A percentile compares a stretch with the other conserved stretches of the same genome.
Evolutionary conservation across 2,329 filamentous ascomycete genomes (phyloP).

Genomic region (Stemphylium beticola): DNA sequence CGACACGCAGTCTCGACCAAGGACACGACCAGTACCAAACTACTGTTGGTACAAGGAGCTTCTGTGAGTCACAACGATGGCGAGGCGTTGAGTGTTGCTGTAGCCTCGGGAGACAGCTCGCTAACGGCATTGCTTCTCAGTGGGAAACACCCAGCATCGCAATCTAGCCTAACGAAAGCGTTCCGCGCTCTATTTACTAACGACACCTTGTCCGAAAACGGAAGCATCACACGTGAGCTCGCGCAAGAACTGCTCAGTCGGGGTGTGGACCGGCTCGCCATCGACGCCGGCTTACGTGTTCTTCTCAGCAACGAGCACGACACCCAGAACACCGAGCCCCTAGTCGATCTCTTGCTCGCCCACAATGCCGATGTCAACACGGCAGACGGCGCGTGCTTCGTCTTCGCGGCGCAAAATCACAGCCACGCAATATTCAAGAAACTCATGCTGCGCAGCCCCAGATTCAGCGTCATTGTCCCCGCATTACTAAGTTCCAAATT

Average conservation of each 20-base stretch:
- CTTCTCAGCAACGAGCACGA: slow-evolving; percentile 23
- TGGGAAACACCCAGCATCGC: slow-evolving; percentile 37
- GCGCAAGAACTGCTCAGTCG: slow-evolving; percentile 31
- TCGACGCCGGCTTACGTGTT: slow-evolving; percentile 34
- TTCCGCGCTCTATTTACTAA: slow-evolving; percentile 37
- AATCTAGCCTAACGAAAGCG: slow-evolving; percentile 33
- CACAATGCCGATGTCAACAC: slow-evolving; percentile 40
- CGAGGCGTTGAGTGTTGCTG: slow-evolving; percentile 61
- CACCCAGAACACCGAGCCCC: slow-evolving; percentile 9
- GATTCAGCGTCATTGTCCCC: slow-evolving; percentile 61
- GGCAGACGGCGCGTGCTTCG: slow-evolving; percentile 38
- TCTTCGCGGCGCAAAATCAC: slow-evolving; percentile 36
- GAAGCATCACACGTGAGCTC: slow-evolving; percentile 17
- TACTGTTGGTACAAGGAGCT: slow-evolving; percentile 42
- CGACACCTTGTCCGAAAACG: slow-evolving; percentile 1
- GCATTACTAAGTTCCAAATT: slow-evolving; percentile 61
- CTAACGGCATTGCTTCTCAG: slow-evolving; percentile 60
- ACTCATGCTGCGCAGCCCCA: slow-evolving; percentile 53
- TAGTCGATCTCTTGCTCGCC: slow-evolving; percentile 35
- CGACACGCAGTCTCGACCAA: slow-evolving; percentile 24
- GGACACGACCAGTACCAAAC: slow-evolving; percentile 31
- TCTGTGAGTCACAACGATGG: slow-evolving; percentile 60
- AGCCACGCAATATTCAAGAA: slow-evolving; percentile 30
- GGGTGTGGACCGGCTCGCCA: slow-evolving; percentile 37
- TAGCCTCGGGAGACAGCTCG: slow-evolving; percentile 58